Evolutionary conservation across 179 eudicot species (phyloP).

Genomic region (Silene noctiflora): DNA sequence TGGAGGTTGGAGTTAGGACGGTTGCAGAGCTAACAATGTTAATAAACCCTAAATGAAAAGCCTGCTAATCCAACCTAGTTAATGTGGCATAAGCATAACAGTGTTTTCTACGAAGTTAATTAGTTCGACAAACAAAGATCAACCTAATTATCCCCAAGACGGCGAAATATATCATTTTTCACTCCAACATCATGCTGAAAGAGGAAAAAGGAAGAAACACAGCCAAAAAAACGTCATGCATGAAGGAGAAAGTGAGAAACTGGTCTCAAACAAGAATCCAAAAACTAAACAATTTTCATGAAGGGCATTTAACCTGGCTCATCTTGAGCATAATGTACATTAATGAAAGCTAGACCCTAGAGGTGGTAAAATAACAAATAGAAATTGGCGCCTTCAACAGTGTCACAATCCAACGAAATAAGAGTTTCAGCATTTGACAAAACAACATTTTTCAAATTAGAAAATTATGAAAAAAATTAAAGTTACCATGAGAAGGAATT

Average conservation of each 20-base stretch:
- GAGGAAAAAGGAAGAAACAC: not conserved
- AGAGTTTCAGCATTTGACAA: not conserved
- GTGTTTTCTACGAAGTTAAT: not conserved
- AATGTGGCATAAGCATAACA: not conserved
- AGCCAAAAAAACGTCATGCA: not conserved
- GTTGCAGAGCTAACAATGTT: not conserved
- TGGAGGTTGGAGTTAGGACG: not conserved
- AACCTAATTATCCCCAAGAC: too few relatives aligned
- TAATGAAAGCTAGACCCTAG: not conserved
- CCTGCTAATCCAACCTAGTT: not conserved
- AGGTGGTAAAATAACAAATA: not conserved
- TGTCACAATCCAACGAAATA: not conserved
- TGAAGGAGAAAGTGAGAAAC: not conserved
- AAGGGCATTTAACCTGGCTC: not conserved
- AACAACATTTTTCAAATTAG: not conserved
- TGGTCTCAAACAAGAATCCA: not conserved
- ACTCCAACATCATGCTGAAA: not conserved
- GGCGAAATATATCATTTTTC: not conserved
- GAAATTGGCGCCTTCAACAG: not conserved
- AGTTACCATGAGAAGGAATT: constrained; percentile 85
- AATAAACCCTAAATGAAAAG: not conserved
- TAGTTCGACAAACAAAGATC: not conserved
- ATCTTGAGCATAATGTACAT: not conserved
- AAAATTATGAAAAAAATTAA: constrained; percentile 5
- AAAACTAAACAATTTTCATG: not conserved